These are phyloP conservation scores for Flaveria robusta DNA, from an alignment of 129 eudicot genomes.

Conservation along the genomic window DNA sequence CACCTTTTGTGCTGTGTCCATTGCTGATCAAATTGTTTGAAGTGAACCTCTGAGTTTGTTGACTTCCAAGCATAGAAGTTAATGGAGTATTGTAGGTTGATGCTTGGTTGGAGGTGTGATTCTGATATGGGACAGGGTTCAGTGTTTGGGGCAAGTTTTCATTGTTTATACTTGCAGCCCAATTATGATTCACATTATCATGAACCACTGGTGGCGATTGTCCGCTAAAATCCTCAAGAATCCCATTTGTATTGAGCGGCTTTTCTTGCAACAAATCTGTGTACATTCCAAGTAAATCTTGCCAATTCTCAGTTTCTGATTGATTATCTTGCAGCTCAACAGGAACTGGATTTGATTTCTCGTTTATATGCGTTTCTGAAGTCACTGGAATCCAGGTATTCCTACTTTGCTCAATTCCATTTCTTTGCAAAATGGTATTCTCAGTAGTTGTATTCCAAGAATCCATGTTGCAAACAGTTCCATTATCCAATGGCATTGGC, in stretches of 20 bases:
- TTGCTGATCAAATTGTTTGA: conserved; percentile 23
- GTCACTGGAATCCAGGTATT: conserved; percentile 49
- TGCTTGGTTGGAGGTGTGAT: conserved; percentile 14
- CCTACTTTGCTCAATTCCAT: conserved; percentile 18
- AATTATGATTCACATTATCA: conserved; percentile 23
- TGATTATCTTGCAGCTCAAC: conserved; percentile 36
- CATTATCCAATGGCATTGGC: not conserved
- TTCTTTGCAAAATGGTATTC: conserved; percentile 7
- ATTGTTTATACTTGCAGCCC: conserved; percentile 12
- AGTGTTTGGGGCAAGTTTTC: not conserved
- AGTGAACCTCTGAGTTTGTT: conserved; percentile 27
- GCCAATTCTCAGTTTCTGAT: conserved; percentile 41
- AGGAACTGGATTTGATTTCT: conserved; percentile 23
- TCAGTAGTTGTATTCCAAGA: conserved; percentile 24
- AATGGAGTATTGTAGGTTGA: conserved; percentile 20
- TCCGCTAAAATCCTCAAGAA: conserved; percentile 18
- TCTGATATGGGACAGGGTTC: not conserved
- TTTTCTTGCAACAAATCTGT: conserved; percentile 45
- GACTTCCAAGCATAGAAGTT: conserved; percentile 26
- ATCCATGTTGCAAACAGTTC: not conserved
- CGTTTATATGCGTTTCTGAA: conserved; percentile 39
- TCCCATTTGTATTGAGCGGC: conserved; percentile 4
- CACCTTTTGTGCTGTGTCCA: conserved; percentile 32
- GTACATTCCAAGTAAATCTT: conserved; percentile 57
- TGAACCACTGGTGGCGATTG: conserved; percentile 24